Percentiles rank a stretch among this genome's conserved stretches.
These are phyloP conservation scores for Coniella lustricola DNA, from an alignment of 2,329 filamentous ascomycete genomes.

Conservation along the genomic window DNA sequence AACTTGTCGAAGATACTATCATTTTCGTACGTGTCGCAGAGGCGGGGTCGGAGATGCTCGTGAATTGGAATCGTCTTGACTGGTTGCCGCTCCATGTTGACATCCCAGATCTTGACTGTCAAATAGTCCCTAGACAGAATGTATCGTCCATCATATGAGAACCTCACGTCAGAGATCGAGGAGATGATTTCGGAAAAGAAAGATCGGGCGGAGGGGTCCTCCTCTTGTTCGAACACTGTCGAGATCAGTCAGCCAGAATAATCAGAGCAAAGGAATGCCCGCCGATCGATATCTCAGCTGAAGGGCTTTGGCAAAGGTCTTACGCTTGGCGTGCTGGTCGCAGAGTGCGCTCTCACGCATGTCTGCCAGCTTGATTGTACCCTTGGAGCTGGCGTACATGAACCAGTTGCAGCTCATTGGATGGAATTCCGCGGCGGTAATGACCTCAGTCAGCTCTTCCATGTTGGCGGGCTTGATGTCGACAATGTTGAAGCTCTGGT, in stretches of 20 bases:
- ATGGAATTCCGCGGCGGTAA: conserved; percentile 96
- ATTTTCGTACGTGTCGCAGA: conserved; percentile 98
- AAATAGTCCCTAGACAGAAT: conserved; percentile 97
- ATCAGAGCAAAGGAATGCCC: not conserved
- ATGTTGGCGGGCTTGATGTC: conserved; percentile 99
- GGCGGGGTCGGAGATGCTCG: conserved; percentile 84
- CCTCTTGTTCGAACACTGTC: conserved; percentile 95
- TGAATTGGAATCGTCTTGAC: conserved; percentile 99
- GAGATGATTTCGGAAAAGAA: conserved; percentile 99
- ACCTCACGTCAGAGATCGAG: conserved; percentile 96
- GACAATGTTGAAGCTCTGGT: conserved; percentile 99
- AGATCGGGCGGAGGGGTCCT: conserved; percentile 90
- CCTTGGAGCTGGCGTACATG: conserved; percentile 99
- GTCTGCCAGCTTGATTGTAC: conserved; percentile 96
- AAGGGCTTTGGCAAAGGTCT: conserved; percentile 27
- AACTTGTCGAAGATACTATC: conserved; percentile 99
- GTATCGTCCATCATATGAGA: conserved; percentile 92
- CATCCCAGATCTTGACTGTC: conserved; percentile 99
- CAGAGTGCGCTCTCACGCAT: conserved; percentile 97
- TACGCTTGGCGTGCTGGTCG: conserved; percentile 92
- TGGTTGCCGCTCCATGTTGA: conserved; percentile 96
- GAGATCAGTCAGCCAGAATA: not conserved
- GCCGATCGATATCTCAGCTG: conserved; percentile 5
- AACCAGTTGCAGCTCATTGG: conserved; percentile 98
- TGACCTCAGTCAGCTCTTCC: conserved; percentile 98